These are phyloP conservation scores for Pichia sp. DNA, from an alignment of 1,139 yeast species.

Conservation along the genomic window DNA sequence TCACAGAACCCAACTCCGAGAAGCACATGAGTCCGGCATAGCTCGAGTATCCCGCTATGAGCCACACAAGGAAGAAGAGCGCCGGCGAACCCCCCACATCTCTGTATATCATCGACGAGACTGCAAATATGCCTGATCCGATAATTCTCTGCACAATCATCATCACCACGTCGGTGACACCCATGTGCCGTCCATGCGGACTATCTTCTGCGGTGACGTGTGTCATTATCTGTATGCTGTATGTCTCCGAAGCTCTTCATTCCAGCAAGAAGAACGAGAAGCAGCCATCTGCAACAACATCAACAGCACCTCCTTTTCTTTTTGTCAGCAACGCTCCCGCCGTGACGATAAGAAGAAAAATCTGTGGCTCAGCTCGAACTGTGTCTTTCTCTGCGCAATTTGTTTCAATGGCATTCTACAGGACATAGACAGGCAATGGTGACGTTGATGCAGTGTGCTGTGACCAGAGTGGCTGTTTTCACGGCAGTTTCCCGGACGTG, in stretches of 20 bases:
- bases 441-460: neutral
- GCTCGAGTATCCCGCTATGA: constrained; percentile 54
- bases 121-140: constrained; percentile 77
- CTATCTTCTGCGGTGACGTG: constrained; percentile 43
- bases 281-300: neutral
- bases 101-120: constrained; percentile 60
- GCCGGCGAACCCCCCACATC: constrained; percentile 66
- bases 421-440: neutral
- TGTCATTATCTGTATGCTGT: constrained; percentile 18
- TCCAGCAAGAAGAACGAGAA: neutral
- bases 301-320: neutral
- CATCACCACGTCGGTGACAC: constrained; percentile 60
- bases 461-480: neutral
- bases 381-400: neutral
- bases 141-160: constrained; percentile 62
- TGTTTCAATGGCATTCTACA: neutral
- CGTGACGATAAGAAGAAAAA: neutral
- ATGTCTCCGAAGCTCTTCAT: neutral
- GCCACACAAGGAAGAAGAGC: constrained; percentile 59
- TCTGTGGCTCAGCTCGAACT: neutral
- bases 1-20: constrained; percentile 62
- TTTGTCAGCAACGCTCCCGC: neutral
- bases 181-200: constrained; percentile 74
- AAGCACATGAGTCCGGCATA: constrained; percentile 64
- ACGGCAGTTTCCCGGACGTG: neutral